Base-by-base conservation (phyloP, 139 green algal species). In the Chlorella sp. region DNA sequence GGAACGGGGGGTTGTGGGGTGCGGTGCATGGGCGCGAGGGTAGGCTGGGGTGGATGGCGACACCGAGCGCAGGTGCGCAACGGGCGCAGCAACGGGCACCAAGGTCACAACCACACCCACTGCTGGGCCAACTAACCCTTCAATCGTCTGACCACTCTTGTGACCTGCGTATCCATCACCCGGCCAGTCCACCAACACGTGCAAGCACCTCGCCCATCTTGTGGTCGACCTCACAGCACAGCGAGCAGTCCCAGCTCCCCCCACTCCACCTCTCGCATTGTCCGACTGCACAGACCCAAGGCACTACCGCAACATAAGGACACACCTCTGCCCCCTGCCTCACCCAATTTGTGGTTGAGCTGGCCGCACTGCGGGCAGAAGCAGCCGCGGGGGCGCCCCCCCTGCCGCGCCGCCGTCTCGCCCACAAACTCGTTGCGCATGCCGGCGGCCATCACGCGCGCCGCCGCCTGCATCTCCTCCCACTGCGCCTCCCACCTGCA, bases 341-440 rank as follows among this genome's bases (percentile, higher is more conserved):
- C 82, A 80, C 87, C 91, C 83, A 94, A 77, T 75, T 93, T 93
- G 26, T 90, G 2, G 89, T 96, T 96, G 36, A 79, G 22, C 91
- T 97, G 95, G 18, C 95, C 93, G 71, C 95, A 97, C 77, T 91
- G 89, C 21, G 92, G 92, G 88, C 95, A 97, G 32, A 68, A 81
- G 69, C 60, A 76, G 60, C 40, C 80, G 32, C 86, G 57, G 0
- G 64, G 71, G n/a, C 90, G 39, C 19, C 36, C 57, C 22, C 76
- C 86, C 26, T 34, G 40, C 57, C 76, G 53, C 36, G 86, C 78
- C 15, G 57, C 75, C 26, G 68, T 81, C 73, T 91, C 88, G 0
- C 48, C 82, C 34, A 91, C 36, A 16, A 48, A 82, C 1, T 89
- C 68, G 40, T 91, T 86, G 34, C 90, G 73, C 37, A 87, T 37